These are phyloP conservation scores for Penicillium sp. DNA, from an alignment of 2,329 filamentous ascomycete genomes.

Conservation along the genomic window DNA sequence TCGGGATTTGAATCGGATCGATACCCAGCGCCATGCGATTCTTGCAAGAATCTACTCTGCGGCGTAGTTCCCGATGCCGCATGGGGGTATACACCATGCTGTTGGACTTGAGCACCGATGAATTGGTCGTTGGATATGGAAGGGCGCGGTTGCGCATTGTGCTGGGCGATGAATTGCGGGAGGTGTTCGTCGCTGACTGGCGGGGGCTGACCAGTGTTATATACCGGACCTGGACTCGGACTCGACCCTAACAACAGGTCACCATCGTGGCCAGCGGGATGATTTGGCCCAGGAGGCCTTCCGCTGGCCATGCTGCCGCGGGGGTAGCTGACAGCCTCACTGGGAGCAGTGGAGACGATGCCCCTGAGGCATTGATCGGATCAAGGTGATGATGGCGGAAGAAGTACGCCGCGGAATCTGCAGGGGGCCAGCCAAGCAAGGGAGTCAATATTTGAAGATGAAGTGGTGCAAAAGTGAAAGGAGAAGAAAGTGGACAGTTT, in stretches of 20 bases:
- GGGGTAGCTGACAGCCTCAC: slow-evolving; percentile 39
- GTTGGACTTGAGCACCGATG: slow-evolving; percentile 66
- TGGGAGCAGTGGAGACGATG: slow-evolving; percentile 23
- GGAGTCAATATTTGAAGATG: background rate
- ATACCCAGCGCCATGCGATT: slow-evolving; percentile 34
- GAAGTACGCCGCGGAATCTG: slow-evolving; percentile 11
- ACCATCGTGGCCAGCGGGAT: slow-evolving; percentile 46
- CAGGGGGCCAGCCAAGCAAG: slow-evolving; percentile 7
- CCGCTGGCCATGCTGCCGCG: slow-evolving; percentile 50
- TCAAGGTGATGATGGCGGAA: slow-evolving; percentile 11
- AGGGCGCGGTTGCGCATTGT: slow-evolving; percentile 62
- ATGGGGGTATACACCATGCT: slow-evolving; percentile 39
- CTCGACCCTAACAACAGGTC: slow-evolving; percentile 45
- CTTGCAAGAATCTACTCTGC: slow-evolving; percentile 25
- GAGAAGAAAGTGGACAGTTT: slow-evolving; percentile 11
- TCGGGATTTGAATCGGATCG: slow-evolving; percentile 38
- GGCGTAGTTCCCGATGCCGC: background rate
- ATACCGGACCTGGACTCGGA: slow-evolving; percentile 50
- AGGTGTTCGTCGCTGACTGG: slow-evolving; percentile 81
- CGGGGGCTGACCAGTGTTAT: slow-evolving; percentile 74
- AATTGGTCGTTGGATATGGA: slow-evolving; percentile 96
- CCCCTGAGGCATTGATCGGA: slow-evolving; percentile 44
- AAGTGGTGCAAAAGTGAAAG: slow-evolving; percentile 1
- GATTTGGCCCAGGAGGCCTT: slow-evolving; percentile 56
- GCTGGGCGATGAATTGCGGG: slow-evolving; percentile 68